A percentile compares a stretch with the other conserved stretches of the same genome.
phyloP scores from a whole-genome alignment of 208 protist species.

The Acanthamoeba triangularis region DNA sequence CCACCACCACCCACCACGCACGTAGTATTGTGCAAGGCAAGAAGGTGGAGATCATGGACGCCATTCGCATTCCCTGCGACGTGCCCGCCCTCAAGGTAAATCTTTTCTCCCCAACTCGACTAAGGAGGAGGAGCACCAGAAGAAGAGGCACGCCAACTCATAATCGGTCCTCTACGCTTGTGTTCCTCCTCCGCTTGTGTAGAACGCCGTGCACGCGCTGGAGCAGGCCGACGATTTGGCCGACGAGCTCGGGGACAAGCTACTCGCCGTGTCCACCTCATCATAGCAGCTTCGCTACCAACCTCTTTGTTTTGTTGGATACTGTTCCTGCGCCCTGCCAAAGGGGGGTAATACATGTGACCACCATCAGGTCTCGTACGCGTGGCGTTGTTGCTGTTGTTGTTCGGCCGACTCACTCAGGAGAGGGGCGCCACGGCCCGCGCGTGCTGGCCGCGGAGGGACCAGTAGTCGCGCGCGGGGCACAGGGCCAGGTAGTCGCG shows the following conservation, averaged over 20 bases:
- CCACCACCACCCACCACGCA: background rate
- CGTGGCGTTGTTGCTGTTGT: too few species aligned
- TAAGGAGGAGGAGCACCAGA: too few species aligned
- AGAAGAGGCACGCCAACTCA: too few species aligned
- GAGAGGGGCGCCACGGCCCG: too few species aligned
- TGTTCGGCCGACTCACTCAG: too few species aligned
- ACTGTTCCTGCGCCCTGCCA: too few species aligned
- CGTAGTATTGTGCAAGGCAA: background rate
- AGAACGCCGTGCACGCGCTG: constrained; percentile 1
- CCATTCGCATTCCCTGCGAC: background rate
- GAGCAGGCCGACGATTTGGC: background rate
- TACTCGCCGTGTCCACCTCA: background rate
- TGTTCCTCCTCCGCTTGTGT: background rate
- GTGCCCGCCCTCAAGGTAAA: background rate
- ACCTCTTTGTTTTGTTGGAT: too few species aligned
- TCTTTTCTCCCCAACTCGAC: background rate
- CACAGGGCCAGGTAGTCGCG: background rate
- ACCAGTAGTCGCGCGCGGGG: background rate
- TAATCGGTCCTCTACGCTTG: too few species aligned
- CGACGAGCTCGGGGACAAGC: background rate
- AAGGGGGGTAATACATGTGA: too few species aligned
- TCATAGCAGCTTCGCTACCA: background rate
- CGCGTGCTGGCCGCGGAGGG: background rate
- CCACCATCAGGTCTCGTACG: too few species aligned
- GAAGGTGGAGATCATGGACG: constrained; percentile 40